Evolutionary conservation across 2,329 filamentous ascomycete species (phyloP), one percentile per base, ranked within the genome.

Genomic region (Byssothecium circinans): DNA sequence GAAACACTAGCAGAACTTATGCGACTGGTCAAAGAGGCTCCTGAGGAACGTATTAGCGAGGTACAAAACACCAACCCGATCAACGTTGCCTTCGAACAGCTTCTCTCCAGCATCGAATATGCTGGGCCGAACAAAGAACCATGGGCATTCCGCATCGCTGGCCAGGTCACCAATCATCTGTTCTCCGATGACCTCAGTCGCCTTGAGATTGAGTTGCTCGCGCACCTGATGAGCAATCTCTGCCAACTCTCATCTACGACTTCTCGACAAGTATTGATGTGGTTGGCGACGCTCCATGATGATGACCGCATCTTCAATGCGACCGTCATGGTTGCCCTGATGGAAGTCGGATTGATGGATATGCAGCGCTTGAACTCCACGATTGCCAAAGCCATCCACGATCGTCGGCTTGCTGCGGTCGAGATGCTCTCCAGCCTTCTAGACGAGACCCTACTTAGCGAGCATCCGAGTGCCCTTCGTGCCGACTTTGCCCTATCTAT

Each of bases 401-500:
- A 86, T 46, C 84, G 84, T 49, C 89, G 91, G 52, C 79, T 84
- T 7, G 80, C 81, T 18, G 89, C 88, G 1, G 74, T 96, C 2
- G 84, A 90, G 47, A 88, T 95, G 65, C 78, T 97, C n/a, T 84
- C 86, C 42, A 84, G 85, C 35, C 77, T 96, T 35, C 78, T 96
- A 54, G 87, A 94, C 56, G 82, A 89, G 35, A 82, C 91, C 0
- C 75, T 96, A 8, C 81, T 95, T 41, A 88, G 83, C 57, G 88
- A 91, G 39, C 83, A 85, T 36, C 89, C 90, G 0, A 81, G 87
- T 32, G 88, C 87, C 1, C 76, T 96, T 39, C 88, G 90, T 59
- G 85, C 91, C 1, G 91, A 97, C 71, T 95, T 96, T 63, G 85
- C 89, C 6, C 81, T 84, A 52, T 95, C 89, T 47, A 79, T 96